Percentiles rank a stretch among this genome's conserved stretches.
These are phyloP conservation scores for Blastobotrys illinoisensis DNA, from an alignment of 1,139 yeast genomes.

Conservation along the genomic window DNA sequence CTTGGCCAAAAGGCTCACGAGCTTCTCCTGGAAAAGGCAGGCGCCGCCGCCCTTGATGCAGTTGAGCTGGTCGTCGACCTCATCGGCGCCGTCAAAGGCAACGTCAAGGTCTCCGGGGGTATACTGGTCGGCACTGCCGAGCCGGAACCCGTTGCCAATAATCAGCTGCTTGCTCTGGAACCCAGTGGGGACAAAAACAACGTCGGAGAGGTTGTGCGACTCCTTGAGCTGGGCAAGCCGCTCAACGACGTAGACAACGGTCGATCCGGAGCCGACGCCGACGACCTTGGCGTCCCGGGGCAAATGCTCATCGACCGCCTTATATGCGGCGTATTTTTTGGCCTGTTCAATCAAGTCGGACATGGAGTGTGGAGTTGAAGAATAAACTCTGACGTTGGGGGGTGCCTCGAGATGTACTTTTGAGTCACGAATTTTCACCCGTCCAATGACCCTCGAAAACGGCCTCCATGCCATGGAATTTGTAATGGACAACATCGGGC, in stretches of 20 bases:
- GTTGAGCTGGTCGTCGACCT: constrained; percentile 73
- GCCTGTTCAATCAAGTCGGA: constrained; percentile 46
- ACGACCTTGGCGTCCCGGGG: constrained; percentile 65
- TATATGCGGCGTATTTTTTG: constrained; percentile 81
- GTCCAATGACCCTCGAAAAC: neutral
- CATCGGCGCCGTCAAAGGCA: constrained; percentile 99
- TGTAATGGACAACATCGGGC: neutral
- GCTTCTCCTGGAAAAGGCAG: constrained; percentile 91
- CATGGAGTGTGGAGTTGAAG: constrained; percentile 2
- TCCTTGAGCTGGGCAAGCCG: constrained; percentile 73
- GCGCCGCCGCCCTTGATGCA: constrained; percentile 99
- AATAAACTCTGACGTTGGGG: neutral
- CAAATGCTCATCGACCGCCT: constrained; percentile 87
- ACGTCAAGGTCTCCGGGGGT: constrained; percentile 64
- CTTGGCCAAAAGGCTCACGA: constrained; percentile 77
- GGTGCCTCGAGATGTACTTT: neutral
- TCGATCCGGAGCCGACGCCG: constrained; percentile 96
- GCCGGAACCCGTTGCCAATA: constrained; percentile 66
- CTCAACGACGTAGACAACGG: constrained; percentile 94
- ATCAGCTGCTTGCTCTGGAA: constrained; percentile 89
- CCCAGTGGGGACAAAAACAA: constrained; percentile 84
- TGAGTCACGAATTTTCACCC: neutral
- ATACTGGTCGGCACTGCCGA: constrained; percentile 80
- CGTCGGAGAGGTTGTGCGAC: constrained; percentile 21
- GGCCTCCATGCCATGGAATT: neutral